These are phyloP conservation scores for Aspergillus ostianus DNA, from an alignment of 495 filamentous ascomycete genomes.

Conservation along the genomic window DNA sequence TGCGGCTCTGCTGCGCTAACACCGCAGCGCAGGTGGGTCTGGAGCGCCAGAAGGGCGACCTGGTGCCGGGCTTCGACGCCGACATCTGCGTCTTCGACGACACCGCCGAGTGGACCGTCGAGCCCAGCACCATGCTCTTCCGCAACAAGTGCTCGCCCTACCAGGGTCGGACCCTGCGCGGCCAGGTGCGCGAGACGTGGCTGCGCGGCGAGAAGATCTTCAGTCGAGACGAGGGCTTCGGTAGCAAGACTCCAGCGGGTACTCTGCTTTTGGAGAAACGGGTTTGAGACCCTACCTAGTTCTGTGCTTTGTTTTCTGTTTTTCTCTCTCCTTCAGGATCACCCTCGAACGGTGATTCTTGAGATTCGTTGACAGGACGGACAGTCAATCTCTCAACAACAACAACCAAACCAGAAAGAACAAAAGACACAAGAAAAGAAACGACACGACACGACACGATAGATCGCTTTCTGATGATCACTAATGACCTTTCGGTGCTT, in stretches of 20 bases:
- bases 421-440: background rate
- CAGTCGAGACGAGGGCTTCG: constrained; percentile 59
- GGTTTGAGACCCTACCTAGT: constrained; percentile 23
- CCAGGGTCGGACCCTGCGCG: constrained; percentile 76
- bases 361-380: constrained; percentile 18
- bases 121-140: constrained; percentile 75
- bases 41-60: constrained; percentile 74
- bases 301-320: constrained; percentile 8
- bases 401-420: background rate
- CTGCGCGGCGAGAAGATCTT: constrained; percentile 77
- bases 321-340: constrained; percentile 5
- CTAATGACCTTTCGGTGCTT: constrained; percentile 10
- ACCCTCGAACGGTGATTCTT: constrained; percentile 1
- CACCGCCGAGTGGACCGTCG: constrained; percentile 70
- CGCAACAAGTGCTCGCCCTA: constrained; percentile 94
- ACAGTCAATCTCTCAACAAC: constrained; percentile 1
- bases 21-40: constrained; percentile 91
- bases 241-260: constrained; percentile 55
- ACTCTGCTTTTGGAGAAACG: constrained; percentile 62
- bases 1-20: constrained; percentile 78
- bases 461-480: constrained; percentile 16
- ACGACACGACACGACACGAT: constrained; percentile 2
- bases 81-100: constrained; percentile 95
- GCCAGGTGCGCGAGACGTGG: constrained; percentile 88
- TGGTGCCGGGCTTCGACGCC: constrained; percentile 83